Evolutionary conservation across 352 stramenopile genomes (phyloP), one percentile per base, ranked within the genome.

Genomic region (Elongisporangium anandrum): DNA sequence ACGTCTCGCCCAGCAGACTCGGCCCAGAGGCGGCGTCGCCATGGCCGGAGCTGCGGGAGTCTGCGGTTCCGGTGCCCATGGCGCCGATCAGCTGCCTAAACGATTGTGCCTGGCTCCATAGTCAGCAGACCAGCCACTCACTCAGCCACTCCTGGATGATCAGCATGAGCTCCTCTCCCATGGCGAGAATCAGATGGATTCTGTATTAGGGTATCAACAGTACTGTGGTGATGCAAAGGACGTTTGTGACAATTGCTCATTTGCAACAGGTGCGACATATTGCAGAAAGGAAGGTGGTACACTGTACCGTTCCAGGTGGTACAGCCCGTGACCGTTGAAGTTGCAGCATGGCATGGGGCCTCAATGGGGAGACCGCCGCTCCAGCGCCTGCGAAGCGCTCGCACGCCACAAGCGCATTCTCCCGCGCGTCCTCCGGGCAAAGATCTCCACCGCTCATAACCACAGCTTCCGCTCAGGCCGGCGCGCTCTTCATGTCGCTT

Each of bases 1-100:
- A 59, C 45, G 39, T 64, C 23, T 58, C 26, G 45, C 77, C 64
- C 17, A 81, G 57, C 50, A 65, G 55, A 20, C 53, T 73, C 4
- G 55, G 22, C 45, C 45, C 15, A n/a, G 55, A 54, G 41, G 4
- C 34, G 34, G 13, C 34, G 13, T 45, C 10, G 2, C 13, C 34
- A 45, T 45, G 34, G 34, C 34, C 34, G 34, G 9, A 17, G 34
- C 34, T 45, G 10, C 34, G 1, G 4, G 6, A 45, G 34, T 12
- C 34, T 45, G 34, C 34, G 13, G 34, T 45, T 16, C 34, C 34
- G 34, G 34, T 45, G 34, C 34, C 34, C 34, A 45, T 45, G 34
- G 34, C 6, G 34, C 34, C 34, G 10, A 17, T 45, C 34, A 17
- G 34, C 34, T 45, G 34, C 34, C 34, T 45, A 12, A 45, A 45